A percentile compares a stretch with the other conserved stretches of the same genome.
These are phyloP conservation scores for Ganoderma lucidum DNA, from an alignment of 1,284 basidiomycete species.

Conservation along the genomic window DNA sequence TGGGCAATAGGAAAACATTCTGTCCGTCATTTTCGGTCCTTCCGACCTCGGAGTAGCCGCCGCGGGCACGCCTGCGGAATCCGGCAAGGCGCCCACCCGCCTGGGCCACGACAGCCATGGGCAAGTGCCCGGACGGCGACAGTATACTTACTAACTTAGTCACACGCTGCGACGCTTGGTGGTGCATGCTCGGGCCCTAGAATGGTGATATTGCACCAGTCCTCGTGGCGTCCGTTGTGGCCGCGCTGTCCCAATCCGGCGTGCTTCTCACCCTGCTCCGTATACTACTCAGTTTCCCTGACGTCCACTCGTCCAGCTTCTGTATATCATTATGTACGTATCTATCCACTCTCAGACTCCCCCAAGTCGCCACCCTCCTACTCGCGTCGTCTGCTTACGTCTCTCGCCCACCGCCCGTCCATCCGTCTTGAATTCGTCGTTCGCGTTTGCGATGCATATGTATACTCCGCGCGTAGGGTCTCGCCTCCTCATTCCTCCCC, in stretches of 20 bases:
- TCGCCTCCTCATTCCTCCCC: not conserved
- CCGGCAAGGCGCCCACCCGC: conserved; percentile 5
- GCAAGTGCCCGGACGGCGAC: not conserved
- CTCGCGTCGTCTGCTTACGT: not conserved
- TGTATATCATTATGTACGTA: not conserved
- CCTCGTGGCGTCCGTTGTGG: conserved; percentile 20
- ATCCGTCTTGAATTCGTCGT: not conserved
- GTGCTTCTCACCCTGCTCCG: not conserved
- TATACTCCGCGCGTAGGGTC: not conserved
- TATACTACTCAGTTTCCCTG: not conserved
- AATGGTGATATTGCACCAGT: conserved; percentile 16
- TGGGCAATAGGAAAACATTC: not conserved
- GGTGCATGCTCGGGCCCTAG: conserved; percentile 7
- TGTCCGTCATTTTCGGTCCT: conserved; percentile 5
- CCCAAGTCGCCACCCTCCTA: not conserved
- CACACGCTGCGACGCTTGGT: not conserved
- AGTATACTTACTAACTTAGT: no score
- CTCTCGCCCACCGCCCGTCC: not conserved
- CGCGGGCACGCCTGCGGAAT: conserved; percentile 1
- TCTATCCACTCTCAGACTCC: not conserved
- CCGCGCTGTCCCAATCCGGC: not conserved
- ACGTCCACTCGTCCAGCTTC: not conserved
- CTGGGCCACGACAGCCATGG: not conserved
- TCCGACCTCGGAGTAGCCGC: not conserved
- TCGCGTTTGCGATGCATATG: not conserved